Evolutionary conservation across 1,139 yeast species (phyloP).

Genomic region (Taphrina sp.): DNA sequence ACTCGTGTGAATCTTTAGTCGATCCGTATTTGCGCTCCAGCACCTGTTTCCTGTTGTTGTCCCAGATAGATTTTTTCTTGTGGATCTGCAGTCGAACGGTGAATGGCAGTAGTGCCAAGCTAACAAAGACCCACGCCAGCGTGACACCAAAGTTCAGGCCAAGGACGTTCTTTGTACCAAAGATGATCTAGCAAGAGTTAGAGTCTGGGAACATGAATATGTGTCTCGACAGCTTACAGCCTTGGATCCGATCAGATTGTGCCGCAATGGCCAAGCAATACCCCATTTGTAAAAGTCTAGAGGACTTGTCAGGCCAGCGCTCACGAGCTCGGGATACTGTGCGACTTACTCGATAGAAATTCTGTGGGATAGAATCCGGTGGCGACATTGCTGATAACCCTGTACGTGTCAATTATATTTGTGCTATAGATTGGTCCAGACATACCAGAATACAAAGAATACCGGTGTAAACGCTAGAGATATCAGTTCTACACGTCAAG

Average conservation of each 20-base stretch:
- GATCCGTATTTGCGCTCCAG: constrained; percentile 15
- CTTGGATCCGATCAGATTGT: constrained; percentile 56
- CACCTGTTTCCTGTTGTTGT: constrained; percentile 10
- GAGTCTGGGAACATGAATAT: too few species aligned
- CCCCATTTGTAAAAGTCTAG: constrained; percentile 63
- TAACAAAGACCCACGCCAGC: constrained; percentile 58
- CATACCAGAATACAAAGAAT: constrained; percentile 59
- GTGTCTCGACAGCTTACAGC: too few species aligned
- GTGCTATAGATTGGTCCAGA: too few species aligned
- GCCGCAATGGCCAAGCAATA: constrained; percentile 63
- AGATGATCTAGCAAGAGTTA: too few species aligned
- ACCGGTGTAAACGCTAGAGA: constrained; percentile 58
- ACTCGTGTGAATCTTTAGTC: too few species aligned
- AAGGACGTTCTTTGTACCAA: constrained; percentile 55
- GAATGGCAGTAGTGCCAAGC: constrained; percentile 51
- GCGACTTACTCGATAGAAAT: constrained; percentile 51
- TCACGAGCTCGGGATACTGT: too few species aligned
- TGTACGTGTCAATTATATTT: too few species aligned
- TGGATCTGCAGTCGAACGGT: constrained; percentile 43
- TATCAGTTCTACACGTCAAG: too few species aligned
- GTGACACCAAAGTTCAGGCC: constrained; percentile 61
- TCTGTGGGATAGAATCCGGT: constrained; percentile 62
- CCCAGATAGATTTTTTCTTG: constrained; percentile 21
- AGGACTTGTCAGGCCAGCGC: too few species aligned
- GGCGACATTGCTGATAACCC: constrained; percentile 59